Percentiles rank a stretch among this genome's conserved stretches.
Conservation (phyloP, 345 rosid species). For the Ceriops tagal region DNA sequence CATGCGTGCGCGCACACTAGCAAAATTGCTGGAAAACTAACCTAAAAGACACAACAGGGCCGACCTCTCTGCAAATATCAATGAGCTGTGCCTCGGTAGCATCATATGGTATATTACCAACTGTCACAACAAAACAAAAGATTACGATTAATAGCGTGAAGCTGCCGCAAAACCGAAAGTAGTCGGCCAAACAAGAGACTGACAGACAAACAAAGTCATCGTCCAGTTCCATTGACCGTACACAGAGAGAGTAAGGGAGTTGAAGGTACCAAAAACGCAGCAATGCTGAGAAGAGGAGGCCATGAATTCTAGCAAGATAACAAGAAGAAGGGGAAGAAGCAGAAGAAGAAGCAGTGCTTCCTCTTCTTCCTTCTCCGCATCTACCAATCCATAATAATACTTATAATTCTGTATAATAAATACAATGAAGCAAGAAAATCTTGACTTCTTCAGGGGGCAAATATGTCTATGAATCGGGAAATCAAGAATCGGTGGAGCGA, state of each 20-base stretch:
- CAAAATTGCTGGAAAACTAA: slow-evolving; percentile 20
- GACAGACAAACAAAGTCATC: background rate
- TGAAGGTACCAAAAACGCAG: slow-evolving; percentile 79
- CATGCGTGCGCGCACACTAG: background rate
- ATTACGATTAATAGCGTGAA: background rate
- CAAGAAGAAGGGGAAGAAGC: slow-evolving; percentile 30
- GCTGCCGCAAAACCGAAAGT: background rate
- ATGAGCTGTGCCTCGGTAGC: slow-evolving; percentile 94
- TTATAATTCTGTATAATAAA: too few species aligned
- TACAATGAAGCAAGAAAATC: too few species aligned
- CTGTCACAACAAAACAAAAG: slow-evolving; percentile 31
- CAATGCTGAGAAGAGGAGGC: slow-evolving; percentile 86
- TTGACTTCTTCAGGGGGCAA: too few species aligned
- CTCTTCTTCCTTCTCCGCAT: slow-evolving; percentile 49
- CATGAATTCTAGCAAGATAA: slow-evolving; percentile 49
- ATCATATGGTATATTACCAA: slow-evolving; percentile 98
- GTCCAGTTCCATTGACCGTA: background rate
- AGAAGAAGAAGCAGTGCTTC: slow-evolving; percentile 66
- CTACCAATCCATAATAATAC: too few species aligned
- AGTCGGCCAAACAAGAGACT: background rate
- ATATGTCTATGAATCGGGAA: too few species aligned
- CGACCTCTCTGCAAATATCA: slow-evolving; percentile 94
- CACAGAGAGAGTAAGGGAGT: background rate
- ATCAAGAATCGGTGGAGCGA: too few species aligned
- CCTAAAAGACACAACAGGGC: slow-evolving; percentile 99